A percentile compares a stretch with the other conserved stretches of the same genome.
Evolutionary conservation across 805 yeast genomes (phyloP).

Genomic region (Lachancea quebecensis): DNA sequence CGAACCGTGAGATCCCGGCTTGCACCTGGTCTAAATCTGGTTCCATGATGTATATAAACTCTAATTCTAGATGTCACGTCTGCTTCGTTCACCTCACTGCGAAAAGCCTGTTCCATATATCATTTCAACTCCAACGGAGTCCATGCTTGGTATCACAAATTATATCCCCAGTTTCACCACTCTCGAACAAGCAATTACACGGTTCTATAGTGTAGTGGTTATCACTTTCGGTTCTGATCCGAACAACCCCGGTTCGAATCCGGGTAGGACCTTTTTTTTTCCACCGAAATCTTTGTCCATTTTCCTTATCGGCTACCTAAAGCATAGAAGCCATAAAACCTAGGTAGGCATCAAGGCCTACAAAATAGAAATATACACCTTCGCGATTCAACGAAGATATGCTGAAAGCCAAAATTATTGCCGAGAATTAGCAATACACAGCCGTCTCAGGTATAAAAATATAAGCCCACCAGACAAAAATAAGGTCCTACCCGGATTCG

Average conservation of each 20-base stretch:
- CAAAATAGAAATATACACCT: no score
- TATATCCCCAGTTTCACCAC: not conserved
- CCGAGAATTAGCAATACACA: no score
- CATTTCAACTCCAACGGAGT: no score
- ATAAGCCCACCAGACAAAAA: no score
- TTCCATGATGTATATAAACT: not conserved
- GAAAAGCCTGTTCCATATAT: not conserved
- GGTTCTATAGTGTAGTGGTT: constrained; percentile 50
- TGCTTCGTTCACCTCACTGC: not conserved
- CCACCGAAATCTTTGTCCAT: no score
- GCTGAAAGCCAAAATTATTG: no score
- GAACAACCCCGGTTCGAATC: constrained; percentile 79
- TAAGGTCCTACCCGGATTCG: constrained; percentile 81
- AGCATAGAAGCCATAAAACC: no score
- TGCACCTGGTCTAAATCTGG: not conserved
- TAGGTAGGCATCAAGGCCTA: no score
- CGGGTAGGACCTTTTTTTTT: constrained; percentile 63
- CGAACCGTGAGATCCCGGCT: not conserved
- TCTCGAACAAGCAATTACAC: not conserved
- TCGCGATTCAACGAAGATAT: no score
- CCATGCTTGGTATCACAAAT: not conserved
- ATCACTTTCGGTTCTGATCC: constrained; percentile 58
- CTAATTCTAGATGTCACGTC: no score
- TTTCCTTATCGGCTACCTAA: no score
- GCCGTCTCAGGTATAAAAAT: no score